These are phyloP conservation scores for Phytophthora parvispora DNA, from an alignment of 352 stramenopile genomes.

Conservation along the genomic window DNA sequence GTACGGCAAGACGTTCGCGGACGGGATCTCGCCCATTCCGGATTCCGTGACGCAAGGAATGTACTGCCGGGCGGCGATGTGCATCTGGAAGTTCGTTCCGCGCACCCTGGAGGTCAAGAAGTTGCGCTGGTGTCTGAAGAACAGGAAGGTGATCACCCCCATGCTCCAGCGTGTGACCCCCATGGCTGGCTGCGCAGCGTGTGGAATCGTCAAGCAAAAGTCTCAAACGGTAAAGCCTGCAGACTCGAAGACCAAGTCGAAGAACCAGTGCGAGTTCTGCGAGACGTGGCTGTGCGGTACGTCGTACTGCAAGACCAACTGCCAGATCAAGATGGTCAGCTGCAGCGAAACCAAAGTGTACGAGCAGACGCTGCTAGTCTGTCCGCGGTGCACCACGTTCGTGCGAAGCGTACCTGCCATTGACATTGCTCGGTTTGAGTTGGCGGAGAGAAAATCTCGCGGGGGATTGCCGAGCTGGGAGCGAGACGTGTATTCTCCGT, in stretches of 20 bases:
- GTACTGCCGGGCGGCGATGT: constrained; percentile 16
- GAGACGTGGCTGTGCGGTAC: constrained; percentile 16
- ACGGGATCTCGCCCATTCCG: constrained; percentile 23
- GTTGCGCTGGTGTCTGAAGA: constrained; percentile 35
- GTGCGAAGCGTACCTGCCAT: constrained; percentile 14
- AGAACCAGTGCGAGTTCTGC: constrained; percentile 29
- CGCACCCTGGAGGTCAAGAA: constrained; percentile 33
- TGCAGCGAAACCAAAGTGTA: constrained; percentile 28
- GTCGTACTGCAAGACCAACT: constrained; percentile 19
- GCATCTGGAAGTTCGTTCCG: constrained; percentile 36
- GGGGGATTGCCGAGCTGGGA: constrained; percentile 14
- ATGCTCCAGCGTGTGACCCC: neutral
- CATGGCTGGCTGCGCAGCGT: constrained; percentile 1
- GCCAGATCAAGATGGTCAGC: constrained; percentile 30
- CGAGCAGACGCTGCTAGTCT: constrained; percentile 32
- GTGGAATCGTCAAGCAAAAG: neutral
- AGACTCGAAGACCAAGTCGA: neutral
- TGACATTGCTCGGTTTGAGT: constrained; percentile 18
- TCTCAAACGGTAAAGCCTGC: neutral
- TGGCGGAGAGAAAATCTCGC: constrained; percentile 11
- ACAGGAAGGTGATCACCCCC: constrained; percentile 21
- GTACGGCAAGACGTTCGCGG: constrained; percentile 33
- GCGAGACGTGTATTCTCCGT: constrained; percentile 12
- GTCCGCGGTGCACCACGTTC: constrained; percentile 21
- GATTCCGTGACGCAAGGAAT: constrained; percentile 25